Conservation (phyloP, 2,329 filamentous ascomycete genomes). For the Ophiostoma ulmi region DNA sequence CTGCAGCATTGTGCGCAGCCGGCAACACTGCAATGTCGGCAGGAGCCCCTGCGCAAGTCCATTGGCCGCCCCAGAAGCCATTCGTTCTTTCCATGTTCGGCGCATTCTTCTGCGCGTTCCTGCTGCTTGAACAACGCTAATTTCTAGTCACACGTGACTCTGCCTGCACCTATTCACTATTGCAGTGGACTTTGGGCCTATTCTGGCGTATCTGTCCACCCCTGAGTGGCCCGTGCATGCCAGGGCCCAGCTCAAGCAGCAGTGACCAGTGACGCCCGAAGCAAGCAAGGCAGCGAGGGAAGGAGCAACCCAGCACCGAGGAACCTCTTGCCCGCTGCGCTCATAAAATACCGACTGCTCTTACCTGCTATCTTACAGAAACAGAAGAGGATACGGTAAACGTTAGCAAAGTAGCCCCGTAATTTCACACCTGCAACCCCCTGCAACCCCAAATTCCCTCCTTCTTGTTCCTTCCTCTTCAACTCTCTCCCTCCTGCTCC, state of each 20-base stretch:
- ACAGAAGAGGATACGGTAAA: conserved; percentile 27
- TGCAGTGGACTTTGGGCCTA: neutral
- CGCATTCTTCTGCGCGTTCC: conserved; percentile 14
- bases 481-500: conserved; percentile 15
- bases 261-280: neutral
- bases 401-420: conserved; percentile 22
- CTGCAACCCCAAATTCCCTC: conserved; percentile 20
- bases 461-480: conserved; percentile 16
- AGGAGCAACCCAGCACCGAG: conserved; percentile 23
- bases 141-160: conserved; percentile 22
- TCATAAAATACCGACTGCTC: neutral
- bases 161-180: conserved; percentile 10
- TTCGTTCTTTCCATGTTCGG: conserved; percentile 12
- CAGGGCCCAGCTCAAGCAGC: conserved; percentile 2
- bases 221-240: conserved; percentile 27
- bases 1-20: conserved; percentile 8
- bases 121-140: neutral
- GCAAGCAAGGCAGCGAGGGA: neutral
- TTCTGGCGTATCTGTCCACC: conserved; percentile 20
- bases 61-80: conserved; percentile 1
- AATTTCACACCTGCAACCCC: conserved; percentile 24
- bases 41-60: neutral
- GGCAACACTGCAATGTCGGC: neutral
- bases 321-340: neutral
- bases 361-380: conserved; percentile 16